Evolutionary conservation across 768 basidiomycete species (phyloP), one percentile per base, ranked within the genome.

Genomic region (Collybiopsis luxurians): DNA sequence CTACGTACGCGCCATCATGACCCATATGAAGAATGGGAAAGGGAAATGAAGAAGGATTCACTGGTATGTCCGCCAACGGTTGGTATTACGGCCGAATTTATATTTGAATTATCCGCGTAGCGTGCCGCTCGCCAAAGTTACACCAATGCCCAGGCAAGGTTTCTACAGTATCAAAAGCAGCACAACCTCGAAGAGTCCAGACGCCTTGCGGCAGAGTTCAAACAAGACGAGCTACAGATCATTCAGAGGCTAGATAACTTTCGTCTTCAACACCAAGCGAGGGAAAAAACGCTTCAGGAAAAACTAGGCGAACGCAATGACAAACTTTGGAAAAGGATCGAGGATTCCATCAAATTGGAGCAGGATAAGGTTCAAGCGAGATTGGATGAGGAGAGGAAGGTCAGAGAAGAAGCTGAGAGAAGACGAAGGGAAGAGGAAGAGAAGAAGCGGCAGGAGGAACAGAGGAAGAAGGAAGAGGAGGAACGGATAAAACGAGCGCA

Each of bases 21-120:
- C 59, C 79, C 79, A 56, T 83, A 82, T 58, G 81, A 82, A 67
- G 79, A 82, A 63, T 83, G 82, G 81, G 77, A 82, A 67, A 73
- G 75, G 56, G 69, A 77, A 58, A 77, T 78, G 56, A 73, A 79
- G 45, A 75, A 74, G 64, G 79, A 82, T 63, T 77, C 81, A 24
- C 78, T 80, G 59, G 80, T 82, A 64, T 57, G 80, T 71, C 7
- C 7, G n/a, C 9, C 17, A 49, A 12, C 30, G 27, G 27, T 19
- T 13, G n/a, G 15, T 5, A 2, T 17, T 17, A 1, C 12, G 19
- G 30, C 3, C 9, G 26, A 39, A 40, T 15, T 30, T 55, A 24
- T 39, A n/a, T n/a, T n/a, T 39, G 11, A 53, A 28, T 42, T 31
- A n/a, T 52, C 27, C 45, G 40, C 31, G 28, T 58, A 82, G 82